Conservation (phyloP, 2,329 filamentous ascomycete species). For the Venturia oleaginea region DNA sequence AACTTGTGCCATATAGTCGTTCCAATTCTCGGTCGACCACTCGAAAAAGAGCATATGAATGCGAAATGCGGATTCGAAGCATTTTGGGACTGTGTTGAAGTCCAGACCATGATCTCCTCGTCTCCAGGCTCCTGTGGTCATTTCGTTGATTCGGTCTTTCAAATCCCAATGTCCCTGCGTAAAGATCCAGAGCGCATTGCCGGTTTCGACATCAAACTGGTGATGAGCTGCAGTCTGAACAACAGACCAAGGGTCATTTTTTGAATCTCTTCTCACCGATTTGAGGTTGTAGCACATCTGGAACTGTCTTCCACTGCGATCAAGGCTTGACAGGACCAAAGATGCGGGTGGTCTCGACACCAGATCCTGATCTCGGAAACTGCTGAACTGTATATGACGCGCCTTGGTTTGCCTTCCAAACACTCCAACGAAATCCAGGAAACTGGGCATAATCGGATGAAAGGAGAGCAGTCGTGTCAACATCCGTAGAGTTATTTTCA, state of each 20-base stretch:
- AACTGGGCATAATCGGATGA: constrained; percentile 35
- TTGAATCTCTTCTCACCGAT: constrained; percentile 17
- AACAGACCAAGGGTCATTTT: constrained; percentile 26
- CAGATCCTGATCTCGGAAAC: constrained; percentile 27
- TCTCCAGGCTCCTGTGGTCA: constrained; percentile 24
- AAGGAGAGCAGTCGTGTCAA: constrained; percentile 19
- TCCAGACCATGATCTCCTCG: constrained; percentile 22
- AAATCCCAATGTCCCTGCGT: constrained; percentile 27
- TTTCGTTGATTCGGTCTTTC: constrained; percentile 20
- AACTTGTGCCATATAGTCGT: constrained; percentile 32
- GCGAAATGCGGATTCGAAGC: constrained; percentile 29
- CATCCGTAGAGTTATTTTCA: constrained; percentile 18
- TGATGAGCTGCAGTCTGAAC: constrained; percentile 32
- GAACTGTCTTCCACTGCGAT: constrained; percentile 28
- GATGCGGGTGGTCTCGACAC: constrained; percentile 18
- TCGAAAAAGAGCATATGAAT: constrained; percentile 30
- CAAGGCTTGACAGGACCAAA: constrained; percentile 19
- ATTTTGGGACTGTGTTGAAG: constrained; percentile 24
- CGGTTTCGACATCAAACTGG: constrained; percentile 29
- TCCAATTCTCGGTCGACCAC: constrained; percentile 36
- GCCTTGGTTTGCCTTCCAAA: constrained; percentile 27
- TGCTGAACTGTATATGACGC: constrained; percentile 27
- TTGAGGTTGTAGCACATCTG: constrained; percentile 31
- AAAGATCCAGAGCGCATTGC: constrained; percentile 34
- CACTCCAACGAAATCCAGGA: constrained; percentile 30